Evolutionary conservation across 1,284 basidiomycete species (phyloP).

Genomic region (Flammula alnicola): DNA sequence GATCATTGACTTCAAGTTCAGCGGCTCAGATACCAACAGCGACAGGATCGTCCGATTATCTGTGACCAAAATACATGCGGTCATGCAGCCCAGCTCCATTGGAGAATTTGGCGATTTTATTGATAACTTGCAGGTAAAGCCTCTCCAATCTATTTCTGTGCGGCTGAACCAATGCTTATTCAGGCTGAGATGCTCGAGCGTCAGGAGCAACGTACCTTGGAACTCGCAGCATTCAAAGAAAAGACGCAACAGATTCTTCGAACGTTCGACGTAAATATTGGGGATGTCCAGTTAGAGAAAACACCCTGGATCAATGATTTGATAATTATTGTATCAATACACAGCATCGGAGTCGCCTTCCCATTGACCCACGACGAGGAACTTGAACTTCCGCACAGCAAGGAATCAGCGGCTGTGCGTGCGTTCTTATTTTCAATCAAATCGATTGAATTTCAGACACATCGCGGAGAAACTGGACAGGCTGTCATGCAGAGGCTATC

Average conservation of each 20-base stretch:
- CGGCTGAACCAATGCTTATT: conserved; percentile 1
- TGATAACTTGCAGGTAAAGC: conserved; percentile 75
- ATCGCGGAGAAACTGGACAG: conserved; percentile 79
- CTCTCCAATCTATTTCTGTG: neutral
- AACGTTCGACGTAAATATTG: conserved; percentile 70
- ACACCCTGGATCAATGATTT: conserved; percentile 71
- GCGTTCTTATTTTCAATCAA: conserved; percentile 87
- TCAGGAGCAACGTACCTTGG: conserved; percentile 72
- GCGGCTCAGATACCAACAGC: conserved; percentile 32
- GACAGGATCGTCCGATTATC: conserved; percentile 55
- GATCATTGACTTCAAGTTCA: conserved; percentile 68
- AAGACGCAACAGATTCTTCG: conserved; percentile 74
- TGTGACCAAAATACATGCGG: conserved; percentile 82
- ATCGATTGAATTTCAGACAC: conserved; percentile 72
- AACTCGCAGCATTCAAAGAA: conserved; percentile 83
- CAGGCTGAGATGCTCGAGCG: conserved; percentile 76
- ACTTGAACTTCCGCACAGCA: conserved; percentile 49
- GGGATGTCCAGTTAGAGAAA: conserved; percentile 43
- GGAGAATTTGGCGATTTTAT: conserved; percentile 87
- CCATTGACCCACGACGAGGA: conserved; percentile 68
- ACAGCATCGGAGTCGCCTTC: conserved; percentile 84
- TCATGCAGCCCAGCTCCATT: conserved; percentile 91
- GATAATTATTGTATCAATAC: conserved; percentile 65
- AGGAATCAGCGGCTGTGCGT: conserved; percentile 53
- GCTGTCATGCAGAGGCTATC: conserved; percentile 74